phyloP scores from a whole-genome alignment of 495 filamentous ascomycete species.

The Neurospora sp. region DNA sequence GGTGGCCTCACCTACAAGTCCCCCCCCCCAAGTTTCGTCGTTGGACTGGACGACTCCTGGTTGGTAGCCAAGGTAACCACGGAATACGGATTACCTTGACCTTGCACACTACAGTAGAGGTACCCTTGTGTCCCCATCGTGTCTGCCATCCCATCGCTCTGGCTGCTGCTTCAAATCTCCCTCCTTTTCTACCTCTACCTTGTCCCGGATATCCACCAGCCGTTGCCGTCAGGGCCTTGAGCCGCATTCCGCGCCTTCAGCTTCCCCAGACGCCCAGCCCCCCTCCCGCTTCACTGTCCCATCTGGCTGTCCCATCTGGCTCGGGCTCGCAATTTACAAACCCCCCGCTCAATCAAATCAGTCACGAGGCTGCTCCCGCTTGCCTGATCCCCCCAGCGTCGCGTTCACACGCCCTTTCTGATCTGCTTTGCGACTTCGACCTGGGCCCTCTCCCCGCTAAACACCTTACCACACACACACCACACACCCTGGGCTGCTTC shows the following conservation, averaged over 20 bases:
- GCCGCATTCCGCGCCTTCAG: background rate
- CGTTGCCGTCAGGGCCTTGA: background rate
- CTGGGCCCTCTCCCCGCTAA: slow-evolving; percentile 5
- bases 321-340: slow-evolving; percentile 17
- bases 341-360: slow-evolving; percentile 21
- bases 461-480: slow-evolving; percentile 5
- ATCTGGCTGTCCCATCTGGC: background rate
- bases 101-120: background rate
- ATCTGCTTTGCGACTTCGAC: slow-evolving; percentile 10
- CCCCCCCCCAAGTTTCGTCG: too few species aligned
- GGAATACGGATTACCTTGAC: background rate
- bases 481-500: slow-evolving; percentile 12
- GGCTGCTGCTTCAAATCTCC: background rate
- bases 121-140: background rate
- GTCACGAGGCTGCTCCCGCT: slow-evolving; percentile 21
- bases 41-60: background rate
- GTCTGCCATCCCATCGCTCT: background rate
- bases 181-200: background rate
- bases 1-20: background rate
- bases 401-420: slow-evolving; percentile 2
- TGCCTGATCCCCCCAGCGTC: slow-evolving; percentile 9
- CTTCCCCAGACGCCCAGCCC: slow-evolving; percentile 4
- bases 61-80: background rate
- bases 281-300: slow-evolving; percentile 9
- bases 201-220: background rate